These are phyloP conservation scores for Lipomyces sp. DNA, from an alignment of 805 yeast species.

Conservation along the genomic window DNA sequence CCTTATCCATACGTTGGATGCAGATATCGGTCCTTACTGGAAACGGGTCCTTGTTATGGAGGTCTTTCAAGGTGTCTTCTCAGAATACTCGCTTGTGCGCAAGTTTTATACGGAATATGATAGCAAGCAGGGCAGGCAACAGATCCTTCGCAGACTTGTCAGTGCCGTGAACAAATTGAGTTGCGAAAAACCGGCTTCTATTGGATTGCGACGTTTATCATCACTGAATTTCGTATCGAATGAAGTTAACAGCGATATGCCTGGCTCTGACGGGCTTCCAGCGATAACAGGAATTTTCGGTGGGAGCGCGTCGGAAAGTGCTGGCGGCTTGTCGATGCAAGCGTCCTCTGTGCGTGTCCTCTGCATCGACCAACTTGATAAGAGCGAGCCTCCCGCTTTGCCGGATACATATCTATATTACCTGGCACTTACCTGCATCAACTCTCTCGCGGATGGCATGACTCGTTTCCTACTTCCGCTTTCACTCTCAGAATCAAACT, in stretches of 20 bases:
- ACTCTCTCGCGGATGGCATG: constrained; percentile 64
- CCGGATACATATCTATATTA: constrained; percentile 61
- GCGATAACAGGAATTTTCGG: constrained; percentile 21
- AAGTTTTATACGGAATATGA: constrained; percentile 64
- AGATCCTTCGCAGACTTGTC: constrained; percentile 57
- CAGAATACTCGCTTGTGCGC: constrained; percentile 53
- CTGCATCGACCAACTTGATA: constrained; percentile 75
- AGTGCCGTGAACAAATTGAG: constrained; percentile 43
- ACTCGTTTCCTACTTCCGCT: constrained; percentile 50
- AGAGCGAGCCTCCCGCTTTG: constrained; percentile 66
- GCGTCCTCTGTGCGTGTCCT: constrained; percentile 39
- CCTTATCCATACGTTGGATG: constrained; percentile 66
- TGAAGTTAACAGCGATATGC: constrained; percentile 1
- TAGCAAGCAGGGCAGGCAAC: constrained; percentile 52
- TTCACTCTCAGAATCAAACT: constrained; percentile 32
- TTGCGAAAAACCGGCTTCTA: constrained; percentile 37
- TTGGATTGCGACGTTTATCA: constrained; percentile 31
- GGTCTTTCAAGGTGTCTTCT: constrained; percentile 57
- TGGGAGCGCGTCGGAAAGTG: constrained; percentile 12
- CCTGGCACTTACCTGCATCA: constrained; percentile 54
- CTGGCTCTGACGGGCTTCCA: constrained; percentile 2
- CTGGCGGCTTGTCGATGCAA: constrained; percentile 20
- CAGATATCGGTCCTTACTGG: constrained; percentile 63
- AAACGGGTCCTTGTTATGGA: constrained; percentile 72
- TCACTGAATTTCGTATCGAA: constrained; percentile 9